Evolutionary conservation across 768 basidiomycete species (phyloP).

Genomic region (Megacollybia marginata): DNA sequence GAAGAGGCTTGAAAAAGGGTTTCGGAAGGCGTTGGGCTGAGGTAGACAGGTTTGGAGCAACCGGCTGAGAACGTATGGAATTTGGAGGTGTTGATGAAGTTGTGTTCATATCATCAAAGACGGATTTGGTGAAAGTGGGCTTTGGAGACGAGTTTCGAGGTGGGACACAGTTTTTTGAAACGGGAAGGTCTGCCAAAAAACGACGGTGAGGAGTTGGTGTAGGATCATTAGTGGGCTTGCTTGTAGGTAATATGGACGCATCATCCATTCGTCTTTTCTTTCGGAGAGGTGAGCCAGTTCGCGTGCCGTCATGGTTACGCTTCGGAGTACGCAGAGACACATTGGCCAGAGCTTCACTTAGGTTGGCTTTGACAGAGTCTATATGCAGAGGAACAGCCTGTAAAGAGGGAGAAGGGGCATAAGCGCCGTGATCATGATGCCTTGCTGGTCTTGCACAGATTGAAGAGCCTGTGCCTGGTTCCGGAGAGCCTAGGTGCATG

Average conservation of each 20-base stretch:
- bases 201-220: conserved; percentile 8
- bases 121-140: not conserved
- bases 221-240: not conserved
- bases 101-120: not conserved
- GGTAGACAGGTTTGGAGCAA: not conserved
- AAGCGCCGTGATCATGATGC: conserved; percentile 43
- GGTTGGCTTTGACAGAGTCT: conserved; percentile 28
- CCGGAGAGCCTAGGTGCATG: conserved; percentile 34
- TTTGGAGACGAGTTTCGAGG: not conserved
- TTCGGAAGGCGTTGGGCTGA: not conserved
- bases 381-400: conserved; percentile 55
- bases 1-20: not conserved
- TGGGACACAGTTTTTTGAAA: conserved; percentile 2
- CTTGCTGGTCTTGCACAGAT: conserved; percentile 57
- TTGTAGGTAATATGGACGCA: not conserved
- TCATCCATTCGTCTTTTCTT: not conserved
- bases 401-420: conserved; percentile 54
- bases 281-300: not conserved
- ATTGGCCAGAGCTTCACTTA: conserved; percentile 22
- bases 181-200: conserved; percentile 11
- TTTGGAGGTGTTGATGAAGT: not conserved
- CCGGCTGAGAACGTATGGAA: not conserved
- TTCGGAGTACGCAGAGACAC: not conserved
- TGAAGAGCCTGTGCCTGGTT: conserved; percentile 50
- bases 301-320: not conserved